These are phyloP conservation scores for Xylaria telfairii DNA, from an alignment of 495 filamentous ascomycete species.

Conservation along the genomic window DNA sequence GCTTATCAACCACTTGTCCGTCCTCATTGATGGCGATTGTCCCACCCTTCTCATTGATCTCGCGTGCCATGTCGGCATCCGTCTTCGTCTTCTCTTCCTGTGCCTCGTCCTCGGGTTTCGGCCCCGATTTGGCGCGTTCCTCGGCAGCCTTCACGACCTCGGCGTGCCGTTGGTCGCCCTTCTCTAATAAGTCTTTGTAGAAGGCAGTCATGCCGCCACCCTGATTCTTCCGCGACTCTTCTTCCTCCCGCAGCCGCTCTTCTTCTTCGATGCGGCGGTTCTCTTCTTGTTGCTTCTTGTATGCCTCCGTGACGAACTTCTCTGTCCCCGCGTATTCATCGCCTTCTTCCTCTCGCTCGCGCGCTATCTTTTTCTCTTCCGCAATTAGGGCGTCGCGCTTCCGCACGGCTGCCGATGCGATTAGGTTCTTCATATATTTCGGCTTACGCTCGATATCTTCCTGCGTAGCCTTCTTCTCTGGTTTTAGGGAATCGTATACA, in stretches of 20 bases:
- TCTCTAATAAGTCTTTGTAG: slow-evolving; percentile 81
- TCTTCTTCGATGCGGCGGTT: slow-evolving; percentile 78
- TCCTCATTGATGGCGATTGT: slow-evolving; percentile 86
- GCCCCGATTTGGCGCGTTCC: slow-evolving; percentile 64
- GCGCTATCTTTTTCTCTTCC: slow-evolving; percentile 82
- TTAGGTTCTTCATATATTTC: slow-evolving; percentile 81
- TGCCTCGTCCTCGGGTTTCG: slow-evolving; percentile 45
- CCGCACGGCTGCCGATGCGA: slow-evolving; percentile 81
- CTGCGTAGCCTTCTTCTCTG: slow-evolving; percentile 46
- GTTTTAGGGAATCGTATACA: slow-evolving; percentile 70
- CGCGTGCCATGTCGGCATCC: slow-evolving; percentile 72
- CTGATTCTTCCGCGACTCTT: slow-evolving; percentile 70
- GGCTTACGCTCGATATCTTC: slow-evolving; percentile 62
- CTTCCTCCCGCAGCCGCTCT: slow-evolving; percentile 72
- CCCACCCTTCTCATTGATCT: slow-evolving; percentile 74
- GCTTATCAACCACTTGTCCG: slow-evolving; percentile 91
- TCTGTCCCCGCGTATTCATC: slow-evolving; percentile 96
- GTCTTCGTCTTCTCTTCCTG: slow-evolving; percentile 63
- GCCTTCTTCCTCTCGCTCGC: slow-evolving; percentile 90
- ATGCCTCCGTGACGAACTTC: slow-evolving; percentile 95
- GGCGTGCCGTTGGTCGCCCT: slow-evolving; percentile 76
- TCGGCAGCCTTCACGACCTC: slow-evolving; percentile 71
- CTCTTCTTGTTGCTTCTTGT: slow-evolving; percentile 91
- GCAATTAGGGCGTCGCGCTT: slow-evolving; percentile 90
- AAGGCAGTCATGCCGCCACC: slow-evolving; percentile 83